Percentiles rank a stretch among this genome's conserved stretches.
Evolutionary conservation across 1,284 basidiomycete genomes (phyloP).

Genomic region (Cryptococcus sp.): DNA sequence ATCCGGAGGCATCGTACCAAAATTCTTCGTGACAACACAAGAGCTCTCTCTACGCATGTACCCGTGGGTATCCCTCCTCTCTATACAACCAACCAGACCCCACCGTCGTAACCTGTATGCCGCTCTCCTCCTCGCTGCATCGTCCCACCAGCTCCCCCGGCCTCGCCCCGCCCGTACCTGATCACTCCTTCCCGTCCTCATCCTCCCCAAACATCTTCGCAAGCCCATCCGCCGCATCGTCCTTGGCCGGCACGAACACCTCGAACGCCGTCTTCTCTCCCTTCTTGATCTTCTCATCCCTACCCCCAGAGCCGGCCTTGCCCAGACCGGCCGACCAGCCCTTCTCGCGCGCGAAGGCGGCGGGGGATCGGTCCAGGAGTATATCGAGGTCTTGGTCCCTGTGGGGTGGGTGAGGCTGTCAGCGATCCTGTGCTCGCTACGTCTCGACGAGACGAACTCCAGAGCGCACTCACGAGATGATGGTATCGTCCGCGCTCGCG

Average conservation of each 20-base stretch:
- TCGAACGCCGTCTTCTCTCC: constrained; percentile 65
- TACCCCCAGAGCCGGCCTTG: constrained; percentile 33
- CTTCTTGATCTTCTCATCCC: constrained; percentile 45
- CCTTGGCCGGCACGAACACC: constrained; percentile 64
- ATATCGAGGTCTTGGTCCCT: constrained; percentile 72
- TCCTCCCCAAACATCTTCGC: constrained; percentile 58
- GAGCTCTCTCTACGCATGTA: too few relatives aligned
- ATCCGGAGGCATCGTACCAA: too few relatives aligned
- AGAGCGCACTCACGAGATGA: constrained; percentile 58
- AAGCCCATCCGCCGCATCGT: constrained; percentile 67
- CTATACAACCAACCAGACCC: neutral
- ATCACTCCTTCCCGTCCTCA: constrained; percentile 25
- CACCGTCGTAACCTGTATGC: neutral
- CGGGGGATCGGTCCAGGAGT: constrained; percentile 74
- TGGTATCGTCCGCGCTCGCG: constrained; percentile 69
- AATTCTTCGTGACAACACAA: too few relatives aligned
- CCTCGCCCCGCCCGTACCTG: too few relatives aligned
- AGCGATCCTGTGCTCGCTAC: neutral
- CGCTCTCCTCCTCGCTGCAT: neutral
- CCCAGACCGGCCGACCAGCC: constrained; percentile 62
- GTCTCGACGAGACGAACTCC: neutral
- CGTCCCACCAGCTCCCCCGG: too few relatives aligned
- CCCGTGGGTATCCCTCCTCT: too few relatives aligned
- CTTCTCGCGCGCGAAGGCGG: constrained; percentile 71
- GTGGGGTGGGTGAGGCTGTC: too few relatives aligned